Conservation (phyloP, 1,284 basidiomycete genomes). For the Irpex sp. region DNA sequence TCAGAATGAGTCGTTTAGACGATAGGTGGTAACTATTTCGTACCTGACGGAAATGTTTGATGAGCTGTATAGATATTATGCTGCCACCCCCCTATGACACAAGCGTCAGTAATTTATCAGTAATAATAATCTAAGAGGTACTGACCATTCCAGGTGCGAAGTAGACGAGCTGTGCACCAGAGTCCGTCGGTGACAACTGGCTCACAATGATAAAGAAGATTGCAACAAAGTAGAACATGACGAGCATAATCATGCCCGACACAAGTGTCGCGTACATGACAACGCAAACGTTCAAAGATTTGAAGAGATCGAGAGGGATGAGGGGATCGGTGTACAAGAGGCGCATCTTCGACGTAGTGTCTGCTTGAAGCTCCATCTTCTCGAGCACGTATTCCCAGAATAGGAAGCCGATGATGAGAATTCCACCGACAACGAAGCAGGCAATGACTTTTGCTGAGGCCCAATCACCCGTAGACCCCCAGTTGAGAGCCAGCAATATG, state of each 20-base stretch:
- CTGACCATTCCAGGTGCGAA: conserved; percentile 45
- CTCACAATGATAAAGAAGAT: conserved; percentile 46
- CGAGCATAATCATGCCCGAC: conserved; percentile 46
- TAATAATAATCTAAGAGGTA: neutral
- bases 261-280: conserved; percentile 36
- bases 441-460: conserved; percentile 28
- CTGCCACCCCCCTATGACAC: conserved; percentile 30
- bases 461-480: conserved; percentile 32
- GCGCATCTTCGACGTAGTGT: conserved; percentile 11
- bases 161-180: conserved; percentile 44
- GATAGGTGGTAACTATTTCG: neutral
- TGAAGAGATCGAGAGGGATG: conserved; percentile 38
- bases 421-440: conserved; percentile 37
- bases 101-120: neutral
- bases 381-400: conserved; percentile 40
- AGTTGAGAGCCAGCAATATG: conserved; percentile 34
- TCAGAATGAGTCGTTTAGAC: neutral
- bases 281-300: conserved; percentile 34
- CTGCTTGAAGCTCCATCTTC: conserved; percentile 14
- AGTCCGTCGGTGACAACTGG: conserved; percentile 31
- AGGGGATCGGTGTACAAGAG: conserved; percentile 35
- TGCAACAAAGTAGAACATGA: conserved; percentile 50
- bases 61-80: conserved; percentile 22
- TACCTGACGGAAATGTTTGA: conserved; percentile 25
- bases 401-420: conserved; percentile 34